Evolutionary conservation across 73 alveolate species (phyloP), one percentile per base, ranked within the genome.

Genomic region (Paraurostyla sp.): DNA sequence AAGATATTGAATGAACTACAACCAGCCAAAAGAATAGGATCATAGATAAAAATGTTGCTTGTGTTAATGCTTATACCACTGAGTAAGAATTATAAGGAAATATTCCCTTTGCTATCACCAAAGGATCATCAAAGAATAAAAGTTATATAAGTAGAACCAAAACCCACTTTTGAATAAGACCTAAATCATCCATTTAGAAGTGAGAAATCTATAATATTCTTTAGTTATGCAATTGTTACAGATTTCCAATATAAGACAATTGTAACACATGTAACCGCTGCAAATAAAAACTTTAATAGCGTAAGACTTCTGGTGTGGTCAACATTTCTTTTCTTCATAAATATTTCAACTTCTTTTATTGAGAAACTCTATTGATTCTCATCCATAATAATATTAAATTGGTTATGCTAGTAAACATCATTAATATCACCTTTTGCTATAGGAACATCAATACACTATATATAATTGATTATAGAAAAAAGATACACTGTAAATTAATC

Each of bases 1-100:
- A 40, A 15, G 91, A 52, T 0, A 81, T 81, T 16, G 91, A 81
- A 38, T 81, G 91, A 0, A 58, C 71, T 23, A 81, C 51, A 18
- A 81, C 75, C 40, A 81, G 91, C 91, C 91, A 81, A 38, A 81
- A 81, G 83, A 81, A 81, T 25, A 81, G 22, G 3, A 81, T 56
- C 91, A 81, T 81, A 27, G 91, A 15, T 9, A 81, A 7, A 42
- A 81, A 81, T 29, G 65, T 81, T 13, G 91, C 63, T 52, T 81
- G 23, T 9, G 46, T 16, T 7, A 50, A 23, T 2, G 78, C 40
- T 0, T 36, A 25, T 6, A 81, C 27, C 35, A 57, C 32, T 25
- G 42, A 59, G 54, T 81, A 81, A 18, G 76, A 32, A 45, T 58
- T 56, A 52, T 40, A 81, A 4, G 82, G 83, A 71, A 81, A 41